Evolutionary conservation across 1,139 yeast species (phyloP).

Genomic region (Candida anutae): DNA sequence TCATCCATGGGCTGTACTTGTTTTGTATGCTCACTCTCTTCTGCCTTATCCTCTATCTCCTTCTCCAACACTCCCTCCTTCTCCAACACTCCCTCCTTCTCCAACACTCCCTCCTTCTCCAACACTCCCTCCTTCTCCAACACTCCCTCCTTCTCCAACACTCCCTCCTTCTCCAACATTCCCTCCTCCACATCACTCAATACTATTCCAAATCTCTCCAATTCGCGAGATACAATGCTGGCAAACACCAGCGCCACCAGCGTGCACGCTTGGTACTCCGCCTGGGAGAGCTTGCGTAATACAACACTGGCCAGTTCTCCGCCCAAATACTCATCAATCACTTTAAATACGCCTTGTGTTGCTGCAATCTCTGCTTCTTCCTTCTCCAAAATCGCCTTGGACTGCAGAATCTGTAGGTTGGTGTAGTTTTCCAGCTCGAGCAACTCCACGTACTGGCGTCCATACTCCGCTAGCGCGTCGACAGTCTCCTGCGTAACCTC

Average conservation of each 20-base stretch:
- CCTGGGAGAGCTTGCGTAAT: not conserved
- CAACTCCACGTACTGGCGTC: constrained; percentile 11
- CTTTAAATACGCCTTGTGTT: constrained; percentile 1
- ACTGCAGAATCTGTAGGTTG: constrained; percentile 11
- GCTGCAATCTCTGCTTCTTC: constrained; percentile 2
- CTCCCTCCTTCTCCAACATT: too few relatives aligned
- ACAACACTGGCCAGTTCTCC: not conserved
- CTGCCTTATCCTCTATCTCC: too few relatives aligned
- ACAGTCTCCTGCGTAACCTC: not conserved
- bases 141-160: too few relatives aligned
- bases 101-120: too few relatives aligned
- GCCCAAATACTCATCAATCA: constrained; percentile 1
- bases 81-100: too few relatives aligned
- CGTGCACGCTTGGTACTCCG: not conserved
- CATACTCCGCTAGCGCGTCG: constrained; percentile 9
- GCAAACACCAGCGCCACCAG: not conserved
- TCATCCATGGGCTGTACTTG: too few relatives aligned
- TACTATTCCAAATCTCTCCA: too few relatives aligned
- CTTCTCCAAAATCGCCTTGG: constrained; percentile 2
- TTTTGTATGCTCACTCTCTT: too few relatives aligned
- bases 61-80: too few relatives aligned
- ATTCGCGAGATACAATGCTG: not conserved
- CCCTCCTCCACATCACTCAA: too few relatives aligned
- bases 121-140: too few relatives aligned
- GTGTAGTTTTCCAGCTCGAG: constrained; percentile 13